These are phyloP conservation scores for Serendipita sp. DNA, from an alignment of 768 basidiomycete species.

Conservation along the genomic window DNA sequence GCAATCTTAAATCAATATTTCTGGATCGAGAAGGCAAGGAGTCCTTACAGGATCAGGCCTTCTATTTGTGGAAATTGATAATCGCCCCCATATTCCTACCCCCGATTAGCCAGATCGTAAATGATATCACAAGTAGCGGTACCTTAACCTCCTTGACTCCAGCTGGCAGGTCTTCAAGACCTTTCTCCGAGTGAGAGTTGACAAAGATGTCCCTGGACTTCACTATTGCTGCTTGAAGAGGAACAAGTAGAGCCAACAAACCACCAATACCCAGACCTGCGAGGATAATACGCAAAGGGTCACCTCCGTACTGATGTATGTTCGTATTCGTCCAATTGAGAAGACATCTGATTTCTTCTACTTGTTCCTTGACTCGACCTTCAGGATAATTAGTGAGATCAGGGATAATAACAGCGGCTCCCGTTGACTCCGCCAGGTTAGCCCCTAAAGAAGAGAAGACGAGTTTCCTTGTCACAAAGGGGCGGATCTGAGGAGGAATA, in stretches of 20 bases:
- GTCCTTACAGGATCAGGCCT: slow-evolving; percentile 13
- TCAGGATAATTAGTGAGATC: slow-evolving; percentile 8
- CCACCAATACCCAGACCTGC: slow-evolving; percentile 12
- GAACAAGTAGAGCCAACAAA: slow-evolving; percentile 10
- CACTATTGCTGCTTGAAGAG: slow-evolving; percentile 12
- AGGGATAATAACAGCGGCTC: slow-evolving; percentile 7
- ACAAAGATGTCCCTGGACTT: slow-evolving; percentile 7
- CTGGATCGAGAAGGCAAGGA: neutral
- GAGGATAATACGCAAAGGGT: slow-evolving; percentile 9
- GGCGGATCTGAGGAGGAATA: slow-evolving; percentile 8
- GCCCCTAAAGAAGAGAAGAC: slow-evolving; percentile 9
- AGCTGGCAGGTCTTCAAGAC: slow-evolving; percentile 9
- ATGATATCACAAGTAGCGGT: neutral
- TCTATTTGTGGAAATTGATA: slow-evolving; percentile 9
- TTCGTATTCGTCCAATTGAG: slow-evolving; percentile 4
- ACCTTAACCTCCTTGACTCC: slow-evolving; percentile 11
- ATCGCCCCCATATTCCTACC: slow-evolving; percentile 8
- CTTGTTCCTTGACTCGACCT: slow-evolving; percentile 8
- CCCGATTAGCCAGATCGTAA: neutral
- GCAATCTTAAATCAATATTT: neutral
- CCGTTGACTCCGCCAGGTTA: neutral
- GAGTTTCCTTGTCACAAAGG: neutral
- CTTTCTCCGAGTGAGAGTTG: neutral
- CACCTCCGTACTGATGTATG: slow-evolving; percentile 10
- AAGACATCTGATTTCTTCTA: slow-evolving; percentile 5